Evolutionary conservation across 2,329 filamentous ascomycete species (phyloP).

Genomic region (Fusarium floridanum): DNA sequence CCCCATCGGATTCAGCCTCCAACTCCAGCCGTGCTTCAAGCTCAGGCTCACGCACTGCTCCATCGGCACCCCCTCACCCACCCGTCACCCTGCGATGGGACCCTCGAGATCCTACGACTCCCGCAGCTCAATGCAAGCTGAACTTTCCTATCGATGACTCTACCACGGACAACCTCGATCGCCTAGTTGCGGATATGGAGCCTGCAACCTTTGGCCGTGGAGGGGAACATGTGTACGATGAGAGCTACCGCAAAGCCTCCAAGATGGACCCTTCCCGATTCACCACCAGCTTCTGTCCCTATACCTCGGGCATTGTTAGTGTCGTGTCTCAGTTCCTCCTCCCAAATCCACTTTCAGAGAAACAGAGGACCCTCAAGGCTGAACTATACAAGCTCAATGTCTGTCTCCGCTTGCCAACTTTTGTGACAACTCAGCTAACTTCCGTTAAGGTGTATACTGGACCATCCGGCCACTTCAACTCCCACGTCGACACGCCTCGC

Average conservation of each 20-base stretch:
- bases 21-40: background rate
- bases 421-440: background rate
- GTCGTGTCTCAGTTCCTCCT: conserved; percentile 59
- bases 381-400: conserved; percentile 71
- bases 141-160: background rate
- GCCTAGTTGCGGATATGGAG: conserved; percentile 11
- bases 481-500: conserved; percentile 67
- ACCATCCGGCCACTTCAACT: conserved; percentile 63
- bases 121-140: background rate
- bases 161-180: background rate
- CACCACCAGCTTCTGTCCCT: conserved; percentile 63
- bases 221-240: conserved; percentile 62
- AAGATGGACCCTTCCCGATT: conserved; percentile 64
- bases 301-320: conserved; percentile 65
- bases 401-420: background rate
- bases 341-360: background rate
- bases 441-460: conserved; percentile 61
- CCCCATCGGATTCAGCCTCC: background rate
- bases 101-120: background rate
- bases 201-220: conserved; percentile 64
- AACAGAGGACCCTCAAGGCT: conserved; percentile 55
- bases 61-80: background rate
- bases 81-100: conserved; percentile 14
- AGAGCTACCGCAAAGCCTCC: conserved; percentile 64
- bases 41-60: background rate